A percentile compares a stretch with the other conserved stretches of the same genome.
These are phyloP conservation scores for Picochlorum sp. DNA, from an alignment of 139 green algal genomes.

Conservation along the genomic window DNA sequence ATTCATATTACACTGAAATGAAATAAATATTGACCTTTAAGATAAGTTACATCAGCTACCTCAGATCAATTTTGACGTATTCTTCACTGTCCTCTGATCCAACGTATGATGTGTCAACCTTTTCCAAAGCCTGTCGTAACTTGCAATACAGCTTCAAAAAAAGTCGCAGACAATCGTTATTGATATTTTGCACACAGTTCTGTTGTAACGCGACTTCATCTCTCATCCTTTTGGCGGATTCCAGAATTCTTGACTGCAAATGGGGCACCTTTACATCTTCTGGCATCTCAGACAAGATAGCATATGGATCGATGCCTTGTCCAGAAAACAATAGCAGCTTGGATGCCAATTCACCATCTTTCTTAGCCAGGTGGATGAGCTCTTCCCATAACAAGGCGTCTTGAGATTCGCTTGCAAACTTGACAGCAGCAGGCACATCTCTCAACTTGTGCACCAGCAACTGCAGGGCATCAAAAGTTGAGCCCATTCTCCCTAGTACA, in stretches of 20 bases:
- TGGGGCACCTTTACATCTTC: conserved; percentile 55
- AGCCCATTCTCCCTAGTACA: conserved; percentile 84
- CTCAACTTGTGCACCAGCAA: conserved; percentile 78
- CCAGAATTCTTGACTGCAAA: conserved; percentile 37
- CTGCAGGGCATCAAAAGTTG: conserved; percentile 50
- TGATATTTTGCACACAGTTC: conserved; percentile 82
- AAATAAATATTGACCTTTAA: too few species aligned
- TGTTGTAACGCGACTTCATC: conserved; percentile 63
- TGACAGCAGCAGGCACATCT: conserved; percentile 82
- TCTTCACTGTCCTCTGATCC: too few species aligned
- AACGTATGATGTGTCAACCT: too few species aligned
- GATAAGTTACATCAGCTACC: too few species aligned
- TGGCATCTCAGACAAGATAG: conserved; percentile 67
- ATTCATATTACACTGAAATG: neutral
- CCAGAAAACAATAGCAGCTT: conserved; percentile 72
- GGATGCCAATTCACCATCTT: conserved; percentile 52
- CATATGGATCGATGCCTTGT: conserved; percentile 74
- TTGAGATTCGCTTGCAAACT: conserved; percentile 69
- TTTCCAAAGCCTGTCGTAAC: neutral
- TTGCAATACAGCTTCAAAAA: conserved; percentile 24
- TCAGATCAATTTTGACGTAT: too few species aligned
- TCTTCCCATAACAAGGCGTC: conserved; percentile 90
- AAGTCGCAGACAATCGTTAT: conserved; percentile 55
- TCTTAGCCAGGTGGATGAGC: conserved; percentile 70
- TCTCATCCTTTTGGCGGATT: neutral